Percentiles rank a stretch among this genome's conserved stretches.
Evolutionary conservation across 495 filamentous ascomycete genomes (phyloP).

Genomic region (Cudoniella acicularis): DNA sequence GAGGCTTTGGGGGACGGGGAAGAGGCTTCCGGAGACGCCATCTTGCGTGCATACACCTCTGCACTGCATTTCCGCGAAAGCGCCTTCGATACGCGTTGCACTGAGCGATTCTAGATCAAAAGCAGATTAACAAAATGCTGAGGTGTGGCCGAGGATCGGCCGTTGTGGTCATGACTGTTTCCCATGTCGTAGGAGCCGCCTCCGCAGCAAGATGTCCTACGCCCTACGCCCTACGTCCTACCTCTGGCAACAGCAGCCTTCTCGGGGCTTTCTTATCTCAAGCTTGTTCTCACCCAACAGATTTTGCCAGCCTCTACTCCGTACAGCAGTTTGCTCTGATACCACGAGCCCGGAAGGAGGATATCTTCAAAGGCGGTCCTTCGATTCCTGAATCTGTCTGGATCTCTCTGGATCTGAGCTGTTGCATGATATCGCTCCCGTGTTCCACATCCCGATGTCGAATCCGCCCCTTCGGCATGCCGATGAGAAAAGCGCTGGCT

Average conservation of each 20-base stretch:
- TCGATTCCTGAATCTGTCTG: too few species aligned
- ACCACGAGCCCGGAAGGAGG: background rate
- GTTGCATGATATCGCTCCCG: background rate
- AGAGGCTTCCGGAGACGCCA: constrained; percentile 6
- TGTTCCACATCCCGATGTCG: background rate
- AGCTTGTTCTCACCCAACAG: background rate
- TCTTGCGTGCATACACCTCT: background rate
- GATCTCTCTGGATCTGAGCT: background rate
- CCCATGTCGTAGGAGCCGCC: background rate
- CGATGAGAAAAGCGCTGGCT: background rate
- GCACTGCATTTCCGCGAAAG: background rate
- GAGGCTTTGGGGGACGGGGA: constrained; percentile 13
- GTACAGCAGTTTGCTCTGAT: background rate
- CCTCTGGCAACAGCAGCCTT: background rate
- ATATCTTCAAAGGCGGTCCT: background rate
- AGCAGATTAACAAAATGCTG: background rate
- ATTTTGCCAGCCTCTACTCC: background rate
- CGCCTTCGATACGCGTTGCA: background rate
- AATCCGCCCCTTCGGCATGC: constrained; percentile 5
- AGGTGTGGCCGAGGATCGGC: constrained; percentile 14
- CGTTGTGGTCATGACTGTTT: background rate
- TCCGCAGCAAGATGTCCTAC: background rate
- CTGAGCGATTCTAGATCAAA: background rate
- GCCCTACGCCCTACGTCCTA: background rate
- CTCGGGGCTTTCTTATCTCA: background rate